Percentiles rank a stretch among this genome's conserved stretches.
phyloP scores from a whole-genome alignment of 805 yeast genomes.

The Cephaloascus fragrans region DNA sequence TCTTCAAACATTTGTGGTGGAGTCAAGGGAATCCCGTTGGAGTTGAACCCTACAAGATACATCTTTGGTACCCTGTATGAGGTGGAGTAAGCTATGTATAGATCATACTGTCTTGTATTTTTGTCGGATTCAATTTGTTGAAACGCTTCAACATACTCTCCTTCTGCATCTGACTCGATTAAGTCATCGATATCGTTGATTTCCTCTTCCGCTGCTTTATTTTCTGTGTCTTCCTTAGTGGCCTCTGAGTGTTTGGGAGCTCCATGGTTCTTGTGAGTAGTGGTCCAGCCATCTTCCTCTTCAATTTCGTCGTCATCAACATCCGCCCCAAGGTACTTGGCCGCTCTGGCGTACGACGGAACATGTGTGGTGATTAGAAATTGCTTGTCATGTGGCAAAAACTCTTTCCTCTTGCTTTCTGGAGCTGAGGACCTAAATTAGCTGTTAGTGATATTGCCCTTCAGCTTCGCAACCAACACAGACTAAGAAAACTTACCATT shows the following conservation, averaged over 20 bases:
- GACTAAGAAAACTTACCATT: constrained; percentile 40
- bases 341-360: constrained; percentile 72
- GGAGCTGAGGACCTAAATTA: constrained; percentile 38
- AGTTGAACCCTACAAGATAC: constrained; percentile 80
- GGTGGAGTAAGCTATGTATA: constrained; percentile 88
- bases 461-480: not conserved
- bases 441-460: not conserved
- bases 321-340: constrained; percentile 35
- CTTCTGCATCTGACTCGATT: constrained; percentile 33
- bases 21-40: constrained; percentile 75
- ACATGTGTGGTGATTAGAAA: constrained; percentile 82
- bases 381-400: constrained; percentile 82
- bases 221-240: constrained; percentile 9
- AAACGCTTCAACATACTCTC: constrained; percentile 16
- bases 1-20: constrained; percentile 94
- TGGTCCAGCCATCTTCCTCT: constrained; percentile 55
- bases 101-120: constrained; percentile 65
- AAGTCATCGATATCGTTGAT: constrained; percentile 36
- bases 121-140: constrained; percentile 12
- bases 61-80: constrained; percentile 93
- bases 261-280: constrained; percentile 12
- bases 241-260: constrained; percentile 12
- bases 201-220: constrained; percentile 21
- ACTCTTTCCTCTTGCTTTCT: constrained; percentile 44
- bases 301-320: constrained; percentile 23